Evolutionary conservation across 1,139 yeast genomes (phyloP).

Genomic region (Zygoascus hellenicus): DNA sequence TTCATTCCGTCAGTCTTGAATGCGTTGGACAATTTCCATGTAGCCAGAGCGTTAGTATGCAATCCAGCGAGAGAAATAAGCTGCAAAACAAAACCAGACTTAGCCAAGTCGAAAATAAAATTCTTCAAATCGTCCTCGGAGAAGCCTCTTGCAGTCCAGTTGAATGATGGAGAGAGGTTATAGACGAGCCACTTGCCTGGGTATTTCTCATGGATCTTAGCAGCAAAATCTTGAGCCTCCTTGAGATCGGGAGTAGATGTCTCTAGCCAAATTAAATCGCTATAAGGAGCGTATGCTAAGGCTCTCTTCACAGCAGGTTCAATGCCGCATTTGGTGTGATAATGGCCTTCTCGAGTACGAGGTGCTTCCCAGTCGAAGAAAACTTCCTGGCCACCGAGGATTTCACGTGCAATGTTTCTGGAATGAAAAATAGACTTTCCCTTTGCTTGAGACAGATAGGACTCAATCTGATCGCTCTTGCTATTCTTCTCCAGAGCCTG

Average conservation of each 20-base stretch:
- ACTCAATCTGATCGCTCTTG: slow-evolving; percentile 32
- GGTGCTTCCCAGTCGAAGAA: slow-evolving; percentile 55
- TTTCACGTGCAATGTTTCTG: slow-evolving; percentile 32
- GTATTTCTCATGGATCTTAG: slow-evolving; percentile 39
- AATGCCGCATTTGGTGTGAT: slow-evolving; percentile 44
- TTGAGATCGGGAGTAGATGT: slow-evolving; percentile 50
- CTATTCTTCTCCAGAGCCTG: slow-evolving; percentile 30
- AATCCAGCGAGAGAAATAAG: slow-evolving; percentile 52
- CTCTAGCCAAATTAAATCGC: slow-evolving; percentile 55
- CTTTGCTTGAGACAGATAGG: slow-evolving; percentile 27
- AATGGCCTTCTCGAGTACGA: slow-evolving; percentile 52
- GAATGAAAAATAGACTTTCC: slow-evolving; percentile 35
- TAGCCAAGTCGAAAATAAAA: slow-evolving; percentile 51
- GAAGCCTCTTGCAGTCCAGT: slow-evolving; percentile 54
- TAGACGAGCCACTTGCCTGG: slow-evolving; percentile 56
- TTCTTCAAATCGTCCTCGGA: slow-evolving; percentile 40
- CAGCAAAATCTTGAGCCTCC: slow-evolving; percentile 48
- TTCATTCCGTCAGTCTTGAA: slow-evolving; percentile 49
- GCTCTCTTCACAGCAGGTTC: slow-evolving; percentile 52
- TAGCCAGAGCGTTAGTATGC: slow-evolving; percentile 47
- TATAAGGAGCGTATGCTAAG: slow-evolving; percentile 49
- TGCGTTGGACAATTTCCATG: slow-evolving; percentile 44
- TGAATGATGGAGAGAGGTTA: slow-evolving; percentile 53
- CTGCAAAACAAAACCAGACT: slow-evolving; percentile 49
- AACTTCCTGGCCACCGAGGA: slow-evolving; percentile 31